Conservation (phyloP, 192 early-diverging fungal genomes). For the Powellomyces hirtus region DNA sequence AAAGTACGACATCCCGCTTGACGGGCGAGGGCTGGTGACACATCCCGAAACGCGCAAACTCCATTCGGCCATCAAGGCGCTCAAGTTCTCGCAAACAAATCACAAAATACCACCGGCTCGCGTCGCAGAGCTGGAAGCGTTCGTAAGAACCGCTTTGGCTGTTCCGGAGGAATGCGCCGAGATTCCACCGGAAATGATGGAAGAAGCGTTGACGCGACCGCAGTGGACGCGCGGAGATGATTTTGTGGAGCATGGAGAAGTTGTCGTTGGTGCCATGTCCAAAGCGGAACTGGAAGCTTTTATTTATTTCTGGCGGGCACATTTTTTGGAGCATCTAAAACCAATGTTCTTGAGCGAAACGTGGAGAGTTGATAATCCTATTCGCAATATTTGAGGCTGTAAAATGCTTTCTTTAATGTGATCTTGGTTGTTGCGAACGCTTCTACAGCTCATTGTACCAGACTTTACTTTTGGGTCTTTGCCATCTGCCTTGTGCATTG, state of each 20-base stretch:
- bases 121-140: background rate
- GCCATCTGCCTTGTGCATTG: no score
- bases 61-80: conserved; percentile 13
- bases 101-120: conserved; percentile 1
- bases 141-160: background rate
- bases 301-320: conserved; percentile 5
- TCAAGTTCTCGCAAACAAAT: background rate
- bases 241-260: conserved; percentile 12
- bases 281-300: conserved; percentile 16
- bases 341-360: conserved; percentile 20
- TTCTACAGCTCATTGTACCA: no score
- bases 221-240: background rate
- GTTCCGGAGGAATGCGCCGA: background rate
- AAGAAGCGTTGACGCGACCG: background rate
- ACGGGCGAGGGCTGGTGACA: conserved; percentile 3
- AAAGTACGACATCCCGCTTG: conserved; percentile 7
- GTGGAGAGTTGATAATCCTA: conserved; percentile 19
- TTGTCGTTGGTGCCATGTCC: background rate
- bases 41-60: conserved; percentile 7
- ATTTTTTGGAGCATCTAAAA: conserved; percentile 19
- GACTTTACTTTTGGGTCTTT: no score
- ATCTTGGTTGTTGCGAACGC: no score
- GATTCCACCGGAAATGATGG: background rate
- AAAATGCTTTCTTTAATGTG: no score
- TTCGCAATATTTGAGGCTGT: conserved; percentile 11